Evolutionary conservation across 2,329 filamentous ascomycete species (phyloP), one percentile per base, ranked within the genome.

Genomic region (Penicillium sp.): DNA sequence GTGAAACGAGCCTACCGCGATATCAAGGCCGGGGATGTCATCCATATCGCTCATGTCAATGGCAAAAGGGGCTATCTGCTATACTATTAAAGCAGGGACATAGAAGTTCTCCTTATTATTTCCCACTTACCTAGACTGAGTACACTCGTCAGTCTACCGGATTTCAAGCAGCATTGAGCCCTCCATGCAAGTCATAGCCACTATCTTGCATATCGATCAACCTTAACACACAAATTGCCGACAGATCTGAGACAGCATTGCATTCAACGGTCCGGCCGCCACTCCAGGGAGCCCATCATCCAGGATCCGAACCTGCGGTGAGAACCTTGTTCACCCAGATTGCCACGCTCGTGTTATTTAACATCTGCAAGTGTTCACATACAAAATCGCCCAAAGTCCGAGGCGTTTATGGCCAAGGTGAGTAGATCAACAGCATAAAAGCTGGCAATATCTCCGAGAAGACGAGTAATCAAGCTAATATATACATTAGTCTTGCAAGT

Each of bases 401-500:
- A 49, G 17, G 26, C 1, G 30, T 38, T 38, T 10, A 17, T 53
- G 30, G 22, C 17, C 50, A 53, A 53, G 10, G 50, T 49, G 26
- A 49, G 45, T 49, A 8, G 22, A n/a, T 28, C 2, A 19, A 10
- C 13, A 17, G 24, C 26, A 44, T 44, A 22, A 13, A 44, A 1
- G 3, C 19, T 13, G 19, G 22, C 37, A 13, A 13, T 70, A 69
- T 66, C 51, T 65, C 66, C 61, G n/a, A 37, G 33, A 22, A 35
- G 7, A 28, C 57, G 30, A 59, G 62, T 60, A 60, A 57, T 62
- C 70, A 60, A 68, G 64, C 61, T 59, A 28, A 60, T 58, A 56
- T 62, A 58, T 62, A 56, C 38, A 38, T 62, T 55, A 69, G 53
- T 26, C 58, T 66, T 75, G 73, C 73, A 75, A 71, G 59, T 65